phyloP scores from a whole-genome alignment of 768 basidiomycete genomes.

The Pulveroboletus ravenelii region DNA sequence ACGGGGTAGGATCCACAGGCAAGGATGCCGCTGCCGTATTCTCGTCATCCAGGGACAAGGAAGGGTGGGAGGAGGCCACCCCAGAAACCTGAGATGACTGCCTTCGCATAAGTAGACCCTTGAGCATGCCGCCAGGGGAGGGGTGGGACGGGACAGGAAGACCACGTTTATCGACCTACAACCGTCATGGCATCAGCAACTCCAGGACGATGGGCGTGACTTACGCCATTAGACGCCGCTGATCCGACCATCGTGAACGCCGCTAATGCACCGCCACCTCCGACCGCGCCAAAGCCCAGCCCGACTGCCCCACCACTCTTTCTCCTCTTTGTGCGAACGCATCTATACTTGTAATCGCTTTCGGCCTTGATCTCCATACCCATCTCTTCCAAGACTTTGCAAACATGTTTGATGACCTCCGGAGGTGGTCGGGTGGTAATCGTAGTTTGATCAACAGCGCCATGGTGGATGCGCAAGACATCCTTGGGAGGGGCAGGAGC shows the following conservation, averaged over 20 bases:
- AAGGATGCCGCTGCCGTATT: conserved; percentile 19
- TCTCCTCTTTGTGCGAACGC: conserved; percentile 71
- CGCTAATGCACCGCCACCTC: conserved; percentile 47
- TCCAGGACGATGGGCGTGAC: conserved; percentile 29
- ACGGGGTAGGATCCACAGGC: conserved; percentile 36
- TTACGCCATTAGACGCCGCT: conserved; percentile 81
- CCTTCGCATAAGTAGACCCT: conserved; percentile 83
- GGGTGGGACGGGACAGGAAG: conserved; percentile 77
- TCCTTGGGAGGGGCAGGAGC: conserved; percentile 36
- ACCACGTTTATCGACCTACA: conserved; percentile 84
- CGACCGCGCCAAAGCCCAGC: conserved; percentile 39
- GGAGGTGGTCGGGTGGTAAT: conserved; percentile 81
- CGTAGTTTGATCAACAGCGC: conserved; percentile 86
- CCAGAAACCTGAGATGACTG: conserved; percentile 76
- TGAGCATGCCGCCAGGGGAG: conserved; percentile 73
- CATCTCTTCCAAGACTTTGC: conserved; percentile 77
- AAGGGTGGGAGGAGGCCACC: conserved; percentile 35
- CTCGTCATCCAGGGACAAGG: conserved; percentile 48
- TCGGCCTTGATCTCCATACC: conserved; percentile 87
- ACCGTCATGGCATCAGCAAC: conserved; percentile 2
- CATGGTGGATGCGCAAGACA: conserved; percentile 79
- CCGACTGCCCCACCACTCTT: conserved; percentile 47
- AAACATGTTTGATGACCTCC: conserved; percentile 84
- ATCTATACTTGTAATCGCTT: conserved; percentile 87
- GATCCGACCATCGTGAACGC: conserved; percentile 76